These are phyloP conservation scores for Polyporus tsugae DNA, from an alignment of 1,284 basidiomycete species.

Conservation along the genomic window DNA sequence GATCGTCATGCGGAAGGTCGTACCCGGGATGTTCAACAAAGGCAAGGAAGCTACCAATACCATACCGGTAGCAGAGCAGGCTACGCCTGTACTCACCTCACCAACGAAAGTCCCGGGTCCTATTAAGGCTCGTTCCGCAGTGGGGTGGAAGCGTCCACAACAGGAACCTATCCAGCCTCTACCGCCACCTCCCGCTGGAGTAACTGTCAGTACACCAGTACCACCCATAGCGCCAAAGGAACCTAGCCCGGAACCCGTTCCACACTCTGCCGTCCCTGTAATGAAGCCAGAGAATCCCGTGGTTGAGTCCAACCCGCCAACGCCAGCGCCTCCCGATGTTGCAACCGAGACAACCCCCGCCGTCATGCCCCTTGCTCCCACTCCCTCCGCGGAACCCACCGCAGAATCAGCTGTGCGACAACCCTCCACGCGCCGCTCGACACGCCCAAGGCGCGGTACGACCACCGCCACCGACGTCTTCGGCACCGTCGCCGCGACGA, in stretches of 20 bases:
- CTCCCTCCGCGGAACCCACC: neutral
- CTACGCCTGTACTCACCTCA: constrained; percentile 2
- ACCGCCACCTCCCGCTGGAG: neutral
- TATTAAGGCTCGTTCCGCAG: constrained; percentile 34
- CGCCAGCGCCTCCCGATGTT: neutral
- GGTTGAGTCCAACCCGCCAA: neutral
- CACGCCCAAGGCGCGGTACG: constrained; percentile 58
- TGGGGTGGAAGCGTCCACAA: constrained; percentile 36
- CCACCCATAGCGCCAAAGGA: constrained; percentile 8
- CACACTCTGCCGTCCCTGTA: neutral
- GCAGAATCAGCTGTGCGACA: neutral
- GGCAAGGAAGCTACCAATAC: constrained; percentile 21
- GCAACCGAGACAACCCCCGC: neutral
- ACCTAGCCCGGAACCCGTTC: constrained; percentile 3
- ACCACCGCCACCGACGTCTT: constrained; percentile 51
- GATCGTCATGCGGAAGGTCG: constrained; percentile 38
- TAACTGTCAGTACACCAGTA: neutral
- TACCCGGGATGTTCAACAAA: constrained; percentile 36
- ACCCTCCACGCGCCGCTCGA: constrained; percentile 50
- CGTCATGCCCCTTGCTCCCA: neutral
- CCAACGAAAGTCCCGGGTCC: constrained; percentile 30
- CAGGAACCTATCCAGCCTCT: constrained; percentile 13
- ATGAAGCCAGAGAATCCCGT: neutral
- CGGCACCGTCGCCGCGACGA: constrained; percentile 35
- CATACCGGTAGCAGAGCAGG: neutral